These are phyloP conservation scores for Aureoboletus auriporus DNA, from an alignment of 768 basidiomycete species.

Conservation along the genomic window DNA sequence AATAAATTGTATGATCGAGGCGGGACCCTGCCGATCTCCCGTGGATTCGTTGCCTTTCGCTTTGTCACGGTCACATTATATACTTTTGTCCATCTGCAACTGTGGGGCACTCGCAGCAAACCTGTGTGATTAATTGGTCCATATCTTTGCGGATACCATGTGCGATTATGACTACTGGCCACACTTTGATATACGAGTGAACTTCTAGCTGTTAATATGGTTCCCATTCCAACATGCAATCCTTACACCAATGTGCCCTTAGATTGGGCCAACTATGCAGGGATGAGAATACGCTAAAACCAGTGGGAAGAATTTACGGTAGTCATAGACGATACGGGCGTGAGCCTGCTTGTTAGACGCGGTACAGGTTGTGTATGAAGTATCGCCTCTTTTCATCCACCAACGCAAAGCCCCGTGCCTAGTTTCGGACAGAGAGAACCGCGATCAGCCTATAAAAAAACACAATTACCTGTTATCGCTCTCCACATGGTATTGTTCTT, in stretches of 20 bases:
- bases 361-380: conserved; percentile 54
- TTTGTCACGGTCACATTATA: no score
- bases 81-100: no score
- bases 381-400: conserved; percentile 59
- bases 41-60: no score
- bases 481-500: conserved; percentile 61
- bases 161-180: no score
- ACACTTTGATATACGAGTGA: no score
- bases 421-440: not conserved
- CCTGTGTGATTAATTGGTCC: no score
- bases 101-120: no score
- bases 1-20: no score
- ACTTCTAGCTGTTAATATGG: no score
- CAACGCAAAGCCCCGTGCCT: conserved; percentile 63
- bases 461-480: conserved; percentile 51
- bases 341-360: conserved; percentile 56
- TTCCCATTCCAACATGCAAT: no score
- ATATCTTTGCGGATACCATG: no score
- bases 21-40: no score
- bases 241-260: not conserved
- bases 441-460: conserved; percentile 3
- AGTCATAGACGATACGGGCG: conserved; percentile 61
- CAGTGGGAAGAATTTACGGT: conserved; percentile 41
- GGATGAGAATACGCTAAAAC: conserved; percentile 9
- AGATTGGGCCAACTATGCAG: conserved; percentile 16